Evolutionary conservation across 2,329 filamentous ascomycete species (phyloP), one percentile per base, ranked within the genome.

Genomic region (Trichoderma sp.): DNA sequence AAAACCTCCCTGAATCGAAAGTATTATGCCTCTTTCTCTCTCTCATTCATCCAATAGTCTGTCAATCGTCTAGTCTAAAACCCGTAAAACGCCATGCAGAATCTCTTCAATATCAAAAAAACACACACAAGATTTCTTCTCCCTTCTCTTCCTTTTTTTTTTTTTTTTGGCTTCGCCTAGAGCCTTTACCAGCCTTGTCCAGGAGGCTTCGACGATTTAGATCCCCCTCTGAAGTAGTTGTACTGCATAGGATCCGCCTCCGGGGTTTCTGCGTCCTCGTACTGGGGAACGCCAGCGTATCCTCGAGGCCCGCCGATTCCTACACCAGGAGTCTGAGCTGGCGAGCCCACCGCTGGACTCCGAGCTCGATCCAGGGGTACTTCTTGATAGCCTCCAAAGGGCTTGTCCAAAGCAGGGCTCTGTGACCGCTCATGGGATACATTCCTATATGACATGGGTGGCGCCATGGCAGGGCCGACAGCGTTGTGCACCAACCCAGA

Each of bases 261-360:
- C 8, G 69, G 64, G 5, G 74, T 68, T 26, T 79, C 75, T 58
- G 81, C 13, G 16, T 59, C 77, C 67, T 88, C 86, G 51, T 79
- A 77, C 74, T 89, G 87, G 0, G 87, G 84, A 66, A 90, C 76
- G 30, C 84, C 84, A 16, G 86, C 88, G 75, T 90, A 90, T 0
- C 88, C 87, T 61, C 82, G 80, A 1, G 86, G 85, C 2, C 87
- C 87, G 13, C 86, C 85, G 5, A 78, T 73, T 13, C 83, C 83
- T 1, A 83, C 81, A 3, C 83, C 82, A 2, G 82, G 79, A 34
- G 72, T 74, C 49, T 34, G 69, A 28, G 66, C 71, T 18, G 69
- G 70, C 43, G 68, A 63, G 10, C 73, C 74, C 18, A 52, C 32
- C 11, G 43, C 65, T 24, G 65, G 65, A 34, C 56, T 68, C n/a